Evolutionary conservation across 2,329 filamentous ascomycete species (phyloP), one percentile per base, ranked within the genome.

Genomic region (Leptographium wingfieldii): DNA sequence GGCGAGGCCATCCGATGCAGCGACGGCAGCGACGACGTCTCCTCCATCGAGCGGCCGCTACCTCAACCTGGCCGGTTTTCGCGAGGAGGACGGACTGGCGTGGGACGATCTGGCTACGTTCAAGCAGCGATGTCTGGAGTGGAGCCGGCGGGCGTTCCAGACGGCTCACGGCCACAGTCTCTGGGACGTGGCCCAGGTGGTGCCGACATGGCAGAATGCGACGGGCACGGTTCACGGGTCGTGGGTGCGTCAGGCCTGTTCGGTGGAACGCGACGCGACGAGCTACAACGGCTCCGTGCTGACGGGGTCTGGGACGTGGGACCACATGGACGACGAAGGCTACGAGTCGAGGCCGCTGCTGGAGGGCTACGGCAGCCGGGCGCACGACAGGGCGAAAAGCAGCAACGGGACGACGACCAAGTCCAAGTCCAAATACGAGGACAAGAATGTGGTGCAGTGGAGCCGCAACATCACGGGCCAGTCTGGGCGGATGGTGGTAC

Each of bases 381-480:
- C 31, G 40, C 43, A n/a, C 43, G 43, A 46, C 19, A n/a, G 22
- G 43, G 43, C 19, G 49, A 53, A 52, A 16, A 38, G n/a, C 12
- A 49, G 27, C 29, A 31, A 9, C 14, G 40, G 5, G 22, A 54
- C 57, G 4, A n/a, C 27, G 0, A 22, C 53, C 5, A 29, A 51
- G 35, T 14, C 12, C 27, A 11, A n/a, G 35, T 14, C 12, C 27
- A 11, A n/a, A 16, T 29, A 31, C 43, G 48, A 35, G 29, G 19
- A 10, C 43, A 49, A 49, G 29, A 59, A 60, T 12, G 55, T 52
- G 2, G 73, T 75, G 33, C 79, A 84, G 16, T 96, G 89, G 80
- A 82, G 82, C 31, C 82, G 89, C 63, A 96, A 96, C 71, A 78
- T 95, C 61, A 96, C 91, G 0, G 88, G 90, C 1, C 69, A 72